Base-by-base conservation (phyloP, 2,329 filamentous ascomycete genomes). In the Fusarium annulatum region DNA sequence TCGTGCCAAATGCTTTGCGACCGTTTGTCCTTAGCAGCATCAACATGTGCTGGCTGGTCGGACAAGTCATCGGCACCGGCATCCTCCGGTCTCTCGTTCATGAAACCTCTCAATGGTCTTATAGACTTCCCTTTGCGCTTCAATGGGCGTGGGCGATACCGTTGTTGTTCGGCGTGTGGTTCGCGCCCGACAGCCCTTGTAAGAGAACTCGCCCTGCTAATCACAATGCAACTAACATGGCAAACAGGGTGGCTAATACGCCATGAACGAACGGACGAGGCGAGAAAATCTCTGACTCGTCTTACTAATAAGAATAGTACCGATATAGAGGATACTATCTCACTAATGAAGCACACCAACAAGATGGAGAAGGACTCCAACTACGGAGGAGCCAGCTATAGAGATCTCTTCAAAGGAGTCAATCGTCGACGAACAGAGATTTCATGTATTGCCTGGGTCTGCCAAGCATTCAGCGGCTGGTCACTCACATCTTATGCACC, bases 11-110 rank as follows among this genome's bases (percentile, higher is more conserved):
- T 81, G 26, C 78, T 75, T 23, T 79, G 16, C 64, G 77, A 19
- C 69, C 79, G 3, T 84, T 82, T 53, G 72, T 86, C 4, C 81
- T 82, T 0, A 81, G 79, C 10, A 83, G 83, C 55, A 79, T 82
- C 53, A 86, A 86, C 61, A 76, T 85, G 66, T 85, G 84, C 62
- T 85, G 82, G 80, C 77, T 82, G 15, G 80, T 84, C 14, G 84
- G 84, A 2, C 83, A 85, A 58, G 73, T 86, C 16, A 74, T 83
- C 5, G 79, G 78, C 0, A 79, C 80, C 2, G 81, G 80, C 0
- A 80, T 85, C 7, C 77, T 84, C 21, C 77, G 80, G 26, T 78
- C 73, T 9, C 74, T 85, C 7, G 63, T 82, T 7, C 64, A 78
- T 36, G 71, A 78, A 9, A 72, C 69, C 1, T 78, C 80, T 1